Evolutionary conservation across 208 protist species (phyloP), one percentile per base, ranked within the genome.

Genomic region (Leptomonas pyrrhocoris): DNA sequence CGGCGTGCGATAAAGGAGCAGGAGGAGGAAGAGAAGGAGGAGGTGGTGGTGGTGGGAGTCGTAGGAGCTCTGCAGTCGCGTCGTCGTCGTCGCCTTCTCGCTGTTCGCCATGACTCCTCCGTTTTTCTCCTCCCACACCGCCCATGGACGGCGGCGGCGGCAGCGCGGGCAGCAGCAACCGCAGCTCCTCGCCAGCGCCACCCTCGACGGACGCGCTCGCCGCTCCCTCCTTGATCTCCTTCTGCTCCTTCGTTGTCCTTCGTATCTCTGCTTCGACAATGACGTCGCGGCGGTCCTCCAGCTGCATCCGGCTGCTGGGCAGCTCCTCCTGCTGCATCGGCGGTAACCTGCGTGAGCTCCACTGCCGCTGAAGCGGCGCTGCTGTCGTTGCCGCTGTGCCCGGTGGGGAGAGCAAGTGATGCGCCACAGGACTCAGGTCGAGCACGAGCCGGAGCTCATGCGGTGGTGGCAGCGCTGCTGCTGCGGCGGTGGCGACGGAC

Each of bases 251-350:
- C 21, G 40, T 19, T 12, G 19, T 49, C 2, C 18, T 6, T 7
- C 21, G 31, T 31, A 53, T 11, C 34, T 73, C 53, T 3, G 55
- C 36, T 61, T 84, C 77, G 12, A 86, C 81, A 38, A 84, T 74
- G 0, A 86, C 77, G 57, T 86, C 77, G 23, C 72, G 63, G 9
- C 72, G 58, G 27, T 81, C 73, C 51, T 86, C 81, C 23, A 77
- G 67, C 25, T 16, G 48, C 53, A 58, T 58, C 40, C 62, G 38
- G n/a, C 46, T 40, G 40, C 68, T 60, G 25, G 66, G 60, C 9
- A 57, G 54, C 31, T 74, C 51, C 23, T 73, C 63, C 12, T 74
- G 36, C 18, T 67, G 61, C 31, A 66, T 43, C 45, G 65, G 60
- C 23, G 68, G 46, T n/a, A n/a, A 21, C 8, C 4, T 9, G 28